These are phyloP conservation scores for Psilocybe mexicana DNA, from an alignment of 1,284 basidiomycete species.

Conservation along the genomic window DNA sequence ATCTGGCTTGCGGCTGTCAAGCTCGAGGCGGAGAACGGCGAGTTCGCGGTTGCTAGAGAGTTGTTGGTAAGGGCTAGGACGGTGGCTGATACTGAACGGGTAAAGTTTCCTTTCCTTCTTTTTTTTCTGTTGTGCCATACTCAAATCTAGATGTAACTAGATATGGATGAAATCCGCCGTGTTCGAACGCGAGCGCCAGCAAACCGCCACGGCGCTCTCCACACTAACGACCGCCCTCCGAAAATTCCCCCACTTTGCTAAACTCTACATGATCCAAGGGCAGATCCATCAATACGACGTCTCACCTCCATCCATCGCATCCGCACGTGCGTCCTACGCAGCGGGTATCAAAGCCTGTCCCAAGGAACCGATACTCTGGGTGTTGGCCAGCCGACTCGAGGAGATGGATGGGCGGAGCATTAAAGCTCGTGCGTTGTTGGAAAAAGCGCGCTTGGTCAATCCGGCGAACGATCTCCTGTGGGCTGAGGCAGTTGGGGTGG, in stretches of 20 bases:
- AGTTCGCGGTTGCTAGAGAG: slow-evolving; percentile 82
- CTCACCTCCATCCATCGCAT: slow-evolving; percentile 55
- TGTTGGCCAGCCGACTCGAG: slow-evolving; percentile 85
- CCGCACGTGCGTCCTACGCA: slow-evolving; percentile 78
- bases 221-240: slow-evolving; percentile 60
- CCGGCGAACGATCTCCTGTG: slow-evolving; percentile 84
- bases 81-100: slow-evolving; percentile 89
- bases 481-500: slow-evolving; percentile 89
- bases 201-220: slow-evolving; percentile 71
- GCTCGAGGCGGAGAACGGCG: slow-evolving; percentile 92
- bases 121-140: no score
- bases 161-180: slow-evolving; percentile 99
- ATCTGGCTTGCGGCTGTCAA: slow-evolving; percentile 98
- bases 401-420: slow-evolving; percentile 88
- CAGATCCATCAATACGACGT: slow-evolving; percentile 70
- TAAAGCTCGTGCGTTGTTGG: slow-evolving; percentile 89
- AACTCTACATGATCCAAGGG: slow-evolving; percentile 96
- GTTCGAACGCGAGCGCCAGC: slow-evolving; percentile 89
- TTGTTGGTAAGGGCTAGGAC: slow-evolving; percentile 86
- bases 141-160: slow-evolving; percentile 38
- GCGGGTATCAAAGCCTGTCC: slow-evolving; percentile 84
- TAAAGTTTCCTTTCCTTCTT: slow-evolving; percentile 29
- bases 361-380: slow-evolving; percentile 84
- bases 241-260: slow-evolving; percentile 82
- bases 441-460: slow-evolving; percentile 87